Evolutionary conservation across 805 yeast genomes (phyloP), one percentile per base, ranked within the genome.

Genomic region (Nakazawaea anatomiae): DNA sequence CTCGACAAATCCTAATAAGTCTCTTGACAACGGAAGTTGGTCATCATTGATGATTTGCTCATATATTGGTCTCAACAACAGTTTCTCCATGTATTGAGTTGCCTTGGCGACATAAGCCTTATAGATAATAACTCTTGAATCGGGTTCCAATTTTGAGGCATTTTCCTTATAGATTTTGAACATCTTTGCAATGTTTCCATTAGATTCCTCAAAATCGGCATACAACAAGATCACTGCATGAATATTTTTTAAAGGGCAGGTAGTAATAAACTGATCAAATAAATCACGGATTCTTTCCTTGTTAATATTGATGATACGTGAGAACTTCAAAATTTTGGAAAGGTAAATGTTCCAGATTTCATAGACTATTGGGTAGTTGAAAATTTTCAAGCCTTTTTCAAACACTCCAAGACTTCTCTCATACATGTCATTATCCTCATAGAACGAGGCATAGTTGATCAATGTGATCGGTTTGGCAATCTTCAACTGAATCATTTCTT

Each of bases 261-360:
- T 69, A 4, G 68, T 71, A 4, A 87, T 57, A 5, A 89, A 77
- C 42, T 81, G 80, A 45, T 89, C 96, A 67, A 87, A 90, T 12
- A 86, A 59, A 52, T 87, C 96, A 38, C 96, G 69, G 5, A 87
- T 66, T 54, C 85, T 66, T 55, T 85, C 89, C 2, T 69, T 51
- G 1, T 71, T 65, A 27, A 76, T 55, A 9, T 67, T 56, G 11
- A 63, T 57, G 34, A 70, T 53, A 41, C 68, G 70, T 1, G 51
- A 38, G 28, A 54, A 53, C 47, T 61, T 58, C 4, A 83, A 55
- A 0, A 80, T 75, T 50, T 77, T 80, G 0, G 75, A 65, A 34
- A 90, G 61, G 62, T 89, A 91, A 8, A 77, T 68, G 48, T 76
- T 79, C 91, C 92, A 89, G 14, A 90, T 71, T 57, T 88, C 88